phyloP scores from a whole-genome alignment of 495 filamentous ascomycete genomes.

The Lineolata rhizophorae region DNA sequence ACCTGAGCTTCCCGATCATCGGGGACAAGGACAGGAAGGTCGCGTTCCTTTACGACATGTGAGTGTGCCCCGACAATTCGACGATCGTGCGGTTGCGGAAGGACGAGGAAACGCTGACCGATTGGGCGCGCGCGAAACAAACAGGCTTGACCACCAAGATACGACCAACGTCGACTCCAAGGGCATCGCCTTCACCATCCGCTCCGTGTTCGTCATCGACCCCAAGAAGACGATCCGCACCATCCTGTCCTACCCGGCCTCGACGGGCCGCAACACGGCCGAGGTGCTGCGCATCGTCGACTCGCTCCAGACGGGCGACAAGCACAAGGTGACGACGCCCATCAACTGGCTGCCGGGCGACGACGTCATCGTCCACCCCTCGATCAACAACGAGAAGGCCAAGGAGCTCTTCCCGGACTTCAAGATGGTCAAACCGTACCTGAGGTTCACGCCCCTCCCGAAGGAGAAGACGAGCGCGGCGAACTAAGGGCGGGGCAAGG shows the following conservation, averaged over 20 bases:
- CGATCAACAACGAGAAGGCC: constrained; percentile 67
- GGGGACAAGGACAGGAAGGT: constrained; percentile 91
- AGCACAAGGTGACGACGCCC: constrained; percentile 75
- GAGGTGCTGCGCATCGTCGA: constrained; percentile 92
- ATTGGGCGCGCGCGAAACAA: background rate
- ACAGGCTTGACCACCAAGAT: constrained; percentile 67
- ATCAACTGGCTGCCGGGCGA: constrained; percentile 20
- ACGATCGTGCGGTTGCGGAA: background rate
- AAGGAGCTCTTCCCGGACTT: constrained; percentile 77
- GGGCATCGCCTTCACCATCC: constrained; percentile 96
- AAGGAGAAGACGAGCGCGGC: constrained; percentile 19
- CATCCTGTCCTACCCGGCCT: constrained; percentile 91
- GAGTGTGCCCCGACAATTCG: constrained; percentile 15
- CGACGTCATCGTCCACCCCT: constrained; percentile 89
- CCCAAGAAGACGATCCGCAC: constrained; percentile 94
- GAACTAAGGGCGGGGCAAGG: too few species aligned
- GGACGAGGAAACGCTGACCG: constrained; percentile 4
- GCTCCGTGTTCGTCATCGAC: constrained; percentile 97
- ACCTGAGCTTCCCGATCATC: constrained; percentile 85
- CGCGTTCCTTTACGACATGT: constrained; percentile 88
- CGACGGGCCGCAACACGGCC: constrained; percentile 87
- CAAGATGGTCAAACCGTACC: constrained; percentile 84
- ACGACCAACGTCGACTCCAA: constrained; percentile 80
- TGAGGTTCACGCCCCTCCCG: constrained; percentile 21
- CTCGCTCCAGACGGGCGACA: constrained; percentile 92